Percentiles rank a stretch among this genome's conserved stretches.
Evolutionary conservation across 805 yeast genomes (phyloP).

Genomic region (Saccharomycopsis schoenii): DNA sequence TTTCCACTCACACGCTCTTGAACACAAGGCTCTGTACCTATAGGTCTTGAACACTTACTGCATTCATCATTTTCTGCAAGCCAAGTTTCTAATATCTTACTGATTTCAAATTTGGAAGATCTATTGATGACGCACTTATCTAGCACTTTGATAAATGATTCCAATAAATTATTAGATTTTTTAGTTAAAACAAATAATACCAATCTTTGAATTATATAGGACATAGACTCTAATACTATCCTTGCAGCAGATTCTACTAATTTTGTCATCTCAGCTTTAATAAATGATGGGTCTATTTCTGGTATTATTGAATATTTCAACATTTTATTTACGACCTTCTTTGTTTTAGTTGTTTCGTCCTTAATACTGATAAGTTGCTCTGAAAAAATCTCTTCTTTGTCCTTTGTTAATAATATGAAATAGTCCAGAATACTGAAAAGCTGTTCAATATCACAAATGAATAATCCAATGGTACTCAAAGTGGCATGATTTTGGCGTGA

Average conservation of each 20-base stretch:
- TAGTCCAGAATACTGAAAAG: conserved; percentile 10
- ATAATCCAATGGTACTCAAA: conserved; percentile 7
- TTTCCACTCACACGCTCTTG: conserved; percentile 1
- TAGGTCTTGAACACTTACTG: conserved; percentile 4
- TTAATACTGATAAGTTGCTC: conserved; percentile 7
- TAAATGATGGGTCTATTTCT: conserved; percentile 7
- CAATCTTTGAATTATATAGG: conserved; percentile 12
- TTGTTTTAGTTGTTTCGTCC: background rate
- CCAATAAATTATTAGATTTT: conserved; percentile 1
- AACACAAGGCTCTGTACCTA: conserved; percentile 6
- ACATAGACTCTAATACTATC: conserved; percentile 3
- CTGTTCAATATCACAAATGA: conserved; percentile 15
- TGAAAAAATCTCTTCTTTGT: conserved; percentile 10
- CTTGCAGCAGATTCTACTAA: background rate
- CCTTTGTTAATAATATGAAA: conserved; percentile 8
- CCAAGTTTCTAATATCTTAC: conserved; percentile 11
- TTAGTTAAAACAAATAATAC: conserved; percentile 3
- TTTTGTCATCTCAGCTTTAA: conserved; percentile 1
- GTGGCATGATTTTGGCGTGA: conserved; percentile 14
- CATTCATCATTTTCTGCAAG: conserved; percentile 5
- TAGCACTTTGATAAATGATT: background rate
- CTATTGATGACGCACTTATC: background rate
- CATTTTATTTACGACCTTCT: conserved; percentile 1
- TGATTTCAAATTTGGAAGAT: conserved; percentile 6
- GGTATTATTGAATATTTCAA: conserved; percentile 12